Base-by-base conservation (phyloP, 1,284 basidiomycete species). In the Cutaneotrichosporon cyanovorans region DNA sequence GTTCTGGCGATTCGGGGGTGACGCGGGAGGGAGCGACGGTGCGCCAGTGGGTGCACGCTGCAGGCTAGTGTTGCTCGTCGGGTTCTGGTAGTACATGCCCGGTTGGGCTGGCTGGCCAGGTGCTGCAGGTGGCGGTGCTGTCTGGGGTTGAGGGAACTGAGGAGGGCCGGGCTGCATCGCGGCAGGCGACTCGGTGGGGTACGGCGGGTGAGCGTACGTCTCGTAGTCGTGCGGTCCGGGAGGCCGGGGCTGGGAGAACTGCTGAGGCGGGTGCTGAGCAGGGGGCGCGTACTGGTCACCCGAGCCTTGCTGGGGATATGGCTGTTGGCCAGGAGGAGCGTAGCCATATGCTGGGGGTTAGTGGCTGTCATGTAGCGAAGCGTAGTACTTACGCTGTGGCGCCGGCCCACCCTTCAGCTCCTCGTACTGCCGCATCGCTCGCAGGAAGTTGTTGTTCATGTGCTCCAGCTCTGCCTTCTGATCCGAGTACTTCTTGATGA, bases 401-500 rank as follows among this genome's bases (percentile, higher is more conserved):
- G 57, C 54, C 8, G 8, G 35, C 5, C 43, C 46, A 19, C 60
- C 58, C 23, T 64, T 56, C 53, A 73, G 55, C 41, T 65, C 60
- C 45, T 69, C 62, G 47, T 73, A 73, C 50, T 71, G 69, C 46
- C 60, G 52, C 51, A 71, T 68, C 9, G 71, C 72, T 28, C 69
- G 58, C 23, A 68, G 37, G 48, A 73, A 73, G 45, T 69, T 71
- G 40, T 61, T 58, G 44, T 72, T 71, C 61, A 73, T 73, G 45
- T 72, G 69, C 45, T 73, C 71, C 18, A 73, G 58, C 50, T 73
- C 72, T 36, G 72, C 72, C 73, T 93, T 92, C 73, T 93, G 90
- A 63, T 87, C 90, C 36, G 73, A 72, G 70, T 99, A 98, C 74
- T 93, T 93, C 66, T 96, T 90, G 59, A 98, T 96, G 45, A 99